Evolutionary conservation across 257 asterid species (phyloP), one percentile per base, ranked within the genome.

Genomic region (Jacaranda mimosifolia): DNA sequence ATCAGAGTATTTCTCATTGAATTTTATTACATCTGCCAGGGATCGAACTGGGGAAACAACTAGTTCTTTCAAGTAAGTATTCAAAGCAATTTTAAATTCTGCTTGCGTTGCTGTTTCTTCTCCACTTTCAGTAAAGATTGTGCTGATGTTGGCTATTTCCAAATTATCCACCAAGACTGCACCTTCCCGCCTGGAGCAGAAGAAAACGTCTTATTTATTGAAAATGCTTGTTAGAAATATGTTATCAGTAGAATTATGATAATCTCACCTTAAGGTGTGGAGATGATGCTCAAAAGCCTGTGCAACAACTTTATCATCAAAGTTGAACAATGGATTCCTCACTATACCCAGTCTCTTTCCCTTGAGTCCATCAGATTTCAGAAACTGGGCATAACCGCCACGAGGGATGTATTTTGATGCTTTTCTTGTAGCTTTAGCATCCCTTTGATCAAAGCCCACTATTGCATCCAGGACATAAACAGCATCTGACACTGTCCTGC

Each of bases 401-500:
- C 0, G n/a, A 1, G 89, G 89, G 45, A 85, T 81, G 71, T 76
- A 81, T 39, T 81, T 79, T 1, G 84, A 78, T 5, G 87, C 88
- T 45, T 58, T 49, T 57, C 18, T 46, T 10, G 89, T 85, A 21
- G 86, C 84, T 19, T 39, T 45, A 10, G 74, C 87, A 18, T 85
- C 91, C 9, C 75, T 51, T 18, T 56, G 48, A 49, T 87, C 91
- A n/a, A 52, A 87, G 58, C 91, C 89, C 45, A 80, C 87, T 26
- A 87, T 85, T 13, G 78, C 86, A 79, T 87, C 88, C 49, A 87
- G 91, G 58, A 85, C 89, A 75, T 79, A 48, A 49, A 83, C 89
- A 3, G 89, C 87, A 39, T 87, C 91, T n/a, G 85, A 64, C 7
- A 87, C 84, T 6, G 86, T 85, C 83, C 89, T 83, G 64, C 87